A percentile compares a stretch with the other conserved stretches of the same genome.
These are phyloP conservation scores for Torrubiella hemipterigena DNA, from an alignment of 2,329 filamentous ascomycete species.

Conservation along the genomic window DNA sequence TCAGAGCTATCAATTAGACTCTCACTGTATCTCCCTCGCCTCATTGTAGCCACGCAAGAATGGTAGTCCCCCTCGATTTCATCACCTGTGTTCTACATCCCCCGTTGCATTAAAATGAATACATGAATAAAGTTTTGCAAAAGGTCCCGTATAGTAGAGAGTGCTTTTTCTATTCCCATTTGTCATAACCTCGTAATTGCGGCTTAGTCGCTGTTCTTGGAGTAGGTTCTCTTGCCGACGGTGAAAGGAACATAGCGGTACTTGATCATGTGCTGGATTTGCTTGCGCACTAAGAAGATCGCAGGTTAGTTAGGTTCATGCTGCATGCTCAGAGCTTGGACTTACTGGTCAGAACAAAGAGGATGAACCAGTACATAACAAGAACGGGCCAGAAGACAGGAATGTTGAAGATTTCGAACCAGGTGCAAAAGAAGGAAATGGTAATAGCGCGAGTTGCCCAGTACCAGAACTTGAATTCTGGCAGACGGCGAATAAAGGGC, in stretches of 20 bases:
- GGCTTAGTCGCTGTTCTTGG: slow-evolving; percentile 43
- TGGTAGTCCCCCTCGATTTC: too few relatives aligned
- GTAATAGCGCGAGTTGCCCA: slow-evolving; percentile 77
- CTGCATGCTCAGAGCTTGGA: slow-evolving; percentile 12
- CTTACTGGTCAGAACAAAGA: slow-evolving; percentile 91
- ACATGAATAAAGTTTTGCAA: too few relatives aligned
- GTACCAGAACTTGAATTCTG: slow-evolving; percentile 99
- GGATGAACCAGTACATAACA: slow-evolving; percentile 96
- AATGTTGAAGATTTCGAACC: slow-evolving; percentile 90
- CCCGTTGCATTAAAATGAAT: too few relatives aligned
- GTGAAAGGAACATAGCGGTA: slow-evolving; percentile 96
- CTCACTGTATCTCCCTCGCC: too few relatives aligned
- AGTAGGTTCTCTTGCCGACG: slow-evolving; percentile 77
- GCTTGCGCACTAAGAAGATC: slow-evolving; percentile 75
- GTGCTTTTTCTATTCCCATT: too few relatives aligned
- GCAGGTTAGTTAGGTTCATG: slow-evolving; percentile 3
- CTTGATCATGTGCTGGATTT: slow-evolving; percentile 99
- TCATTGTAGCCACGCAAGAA: too few relatives aligned
- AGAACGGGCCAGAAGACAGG: slow-evolving; percentile 98
- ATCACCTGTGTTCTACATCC: too few relatives aligned
- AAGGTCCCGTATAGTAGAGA: too few relatives aligned
- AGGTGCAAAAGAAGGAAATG: slow-evolving; percentile 79
- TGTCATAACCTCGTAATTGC: too few relatives aligned
- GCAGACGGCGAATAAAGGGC: slow-evolving; percentile 88
- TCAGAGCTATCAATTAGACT: too few relatives aligned